These are phyloP conservation scores for Phytophthora pisi DNA, from an alignment of 352 stramenopile species.

Conservation along the genomic window DNA sequence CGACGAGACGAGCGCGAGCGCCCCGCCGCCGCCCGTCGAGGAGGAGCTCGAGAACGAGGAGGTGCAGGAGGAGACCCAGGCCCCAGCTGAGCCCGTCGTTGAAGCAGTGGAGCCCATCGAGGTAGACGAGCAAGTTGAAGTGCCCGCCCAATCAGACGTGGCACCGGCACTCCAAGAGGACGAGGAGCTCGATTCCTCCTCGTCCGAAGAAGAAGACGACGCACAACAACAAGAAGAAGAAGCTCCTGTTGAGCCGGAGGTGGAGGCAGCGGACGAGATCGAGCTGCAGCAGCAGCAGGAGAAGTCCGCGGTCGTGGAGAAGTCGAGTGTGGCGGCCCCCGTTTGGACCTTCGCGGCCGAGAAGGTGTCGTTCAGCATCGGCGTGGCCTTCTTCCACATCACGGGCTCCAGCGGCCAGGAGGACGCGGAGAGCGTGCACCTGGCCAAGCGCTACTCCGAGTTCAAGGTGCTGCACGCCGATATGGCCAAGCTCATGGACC, in stretches of 20 bases:
- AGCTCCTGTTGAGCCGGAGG: conserved; percentile 11
- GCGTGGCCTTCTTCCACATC: conserved; percentile 61
- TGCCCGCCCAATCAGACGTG: not conserved
- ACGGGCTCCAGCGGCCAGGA: conserved; percentile 42
- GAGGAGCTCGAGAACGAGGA: conserved; percentile 10
- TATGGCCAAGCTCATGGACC: conserved; percentile 60
- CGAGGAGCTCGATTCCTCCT: not conserved
- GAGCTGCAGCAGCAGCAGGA: conserved; percentile 12
- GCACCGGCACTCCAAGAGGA: not conserved
- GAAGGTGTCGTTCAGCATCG: conserved; percentile 43
- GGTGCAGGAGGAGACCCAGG: not conserved
- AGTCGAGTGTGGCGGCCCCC: conserved; percentile 15
- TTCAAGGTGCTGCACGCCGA: conserved; percentile 72
- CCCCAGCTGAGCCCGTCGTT: conserved; percentile 6
- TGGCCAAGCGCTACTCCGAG: conserved; percentile 79
- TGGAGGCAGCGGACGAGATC: conserved; percentile 19
- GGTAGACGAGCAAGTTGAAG: not conserved
- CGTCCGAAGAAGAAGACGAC: not conserved
- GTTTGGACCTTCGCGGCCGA: conserved; percentile 43
- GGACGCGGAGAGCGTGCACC: conserved; percentile 31
- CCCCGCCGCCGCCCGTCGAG: conserved; percentile 17
- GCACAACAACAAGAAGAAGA: conserved; percentile 4
- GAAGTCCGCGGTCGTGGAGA: conserved; percentile 14
- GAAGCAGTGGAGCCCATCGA: conserved; percentile 8
- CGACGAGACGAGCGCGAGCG: conserved; percentile 26